phyloP scores from a whole-genome alignment of 805 yeast genomes.

The Saturnispora dispora region DNA sequence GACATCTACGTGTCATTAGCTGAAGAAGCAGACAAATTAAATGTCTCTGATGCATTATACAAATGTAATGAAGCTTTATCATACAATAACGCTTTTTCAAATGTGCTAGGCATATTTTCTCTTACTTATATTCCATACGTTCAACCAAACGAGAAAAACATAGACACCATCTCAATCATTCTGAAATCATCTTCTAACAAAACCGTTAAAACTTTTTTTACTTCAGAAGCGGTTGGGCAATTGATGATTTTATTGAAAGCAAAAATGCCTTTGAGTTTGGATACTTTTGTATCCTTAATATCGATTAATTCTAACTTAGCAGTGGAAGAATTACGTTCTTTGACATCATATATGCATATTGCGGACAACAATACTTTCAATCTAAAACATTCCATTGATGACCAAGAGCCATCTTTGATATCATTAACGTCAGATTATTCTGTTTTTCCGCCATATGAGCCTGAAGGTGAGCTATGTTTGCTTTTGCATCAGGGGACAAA shows the following conservation, averaged over 20 bases:
- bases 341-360: constrained; percentile 54
- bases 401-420: constrained; percentile 42
- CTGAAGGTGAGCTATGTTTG: constrained; percentile 35
- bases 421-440: constrained; percentile 33
- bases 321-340: constrained; percentile 44
- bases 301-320: constrained; percentile 63
- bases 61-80: constrained; percentile 34
- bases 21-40: constrained; percentile 29
- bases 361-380: constrained; percentile 33
- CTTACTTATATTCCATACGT: constrained; percentile 41
- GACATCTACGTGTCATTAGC: constrained; percentile 29
- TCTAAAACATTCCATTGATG: constrained; percentile 38
- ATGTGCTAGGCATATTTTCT: constrained; percentile 38
- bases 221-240: constrained; percentile 34
- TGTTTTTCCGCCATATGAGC: constrained; percentile 43
- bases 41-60: constrained; percentile 39
- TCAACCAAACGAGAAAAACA: constrained; percentile 36
- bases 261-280: constrained; percentile 59
- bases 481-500: constrained; percentile 45
- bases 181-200: constrained; percentile 37
- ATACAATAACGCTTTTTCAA: constrained; percentile 43
- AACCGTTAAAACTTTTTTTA: constrained; percentile 37
- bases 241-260: constrained; percentile 50
- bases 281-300: constrained; percentile 52
- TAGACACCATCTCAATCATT: constrained; percentile 34